Base-by-base conservation (phyloP, 1,284 basidiomycete genomes). In the Pterula multifida region DNA sequence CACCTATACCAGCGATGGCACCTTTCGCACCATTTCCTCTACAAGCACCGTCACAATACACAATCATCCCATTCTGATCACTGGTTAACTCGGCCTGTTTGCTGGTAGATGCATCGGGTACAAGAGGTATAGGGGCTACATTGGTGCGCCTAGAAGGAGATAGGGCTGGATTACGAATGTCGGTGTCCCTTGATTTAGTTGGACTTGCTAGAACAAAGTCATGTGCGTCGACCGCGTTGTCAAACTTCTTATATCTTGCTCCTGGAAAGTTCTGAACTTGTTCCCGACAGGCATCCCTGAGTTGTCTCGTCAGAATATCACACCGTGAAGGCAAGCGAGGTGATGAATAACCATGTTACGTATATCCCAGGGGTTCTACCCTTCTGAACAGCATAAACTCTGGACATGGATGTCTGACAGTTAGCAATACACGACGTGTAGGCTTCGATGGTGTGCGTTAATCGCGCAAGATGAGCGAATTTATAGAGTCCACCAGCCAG, bases 11-110 rank as follows among this genome's bases (percentile, higher is more conserved):
- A 1, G 85, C 87, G 15, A 75, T 51, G 0, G 81, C 71, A 3
- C 70, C 73, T 3, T 24, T 24, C 58, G 75, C 64, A 0, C 90
- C 90, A 58, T 93, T 93, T 2, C 78, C 75, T 56, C 74, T 77
- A 50, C 87, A 90, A 1, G 89, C 83, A 9, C 90, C 90, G 61
- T 93, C 90, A 17, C 73, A 80, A 59, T 86, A 92, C 2, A 90
- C 85, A 13, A 81, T 65, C 47, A 72, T 63, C 57, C 66, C 71
- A n/a, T 55, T 58, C 13, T 48, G 52, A 32, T 54, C 53, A n/a
- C 53, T 50, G 49, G 26, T 23, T n/a, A 36, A 48, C 50, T 19
- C 60, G 50, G 42, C 58, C 56, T 36, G 35, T 9, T 45, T 39
- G 19, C 50, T 48, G 49, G 49, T 49, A 47, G 36, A 26, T 1